Base-by-base conservation (phyloP, 1,284 basidiomycete genomes). In the Volvariella surrecta region DNA sequence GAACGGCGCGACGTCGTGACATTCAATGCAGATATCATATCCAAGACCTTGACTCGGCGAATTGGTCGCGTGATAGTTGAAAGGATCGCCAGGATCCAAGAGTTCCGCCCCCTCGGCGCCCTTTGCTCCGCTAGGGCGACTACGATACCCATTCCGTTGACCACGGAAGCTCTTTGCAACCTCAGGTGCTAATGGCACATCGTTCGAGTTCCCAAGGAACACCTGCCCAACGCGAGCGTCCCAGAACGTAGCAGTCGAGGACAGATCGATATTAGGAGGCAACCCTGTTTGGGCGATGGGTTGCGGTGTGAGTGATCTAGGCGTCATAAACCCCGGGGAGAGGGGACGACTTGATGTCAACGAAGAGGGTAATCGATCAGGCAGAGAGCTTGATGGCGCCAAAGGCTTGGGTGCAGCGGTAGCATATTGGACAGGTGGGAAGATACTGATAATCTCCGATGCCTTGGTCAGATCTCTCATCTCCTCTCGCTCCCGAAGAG, bases 391-490 rank as follows among this genome's bases (percentile, higher is more conserved):
- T 9, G 30, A 31, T 9, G 30, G 15, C 9, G 9, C 30, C 9
- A 9, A 9, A 15, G 9, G 9, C 15, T 9, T 31, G 9, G 9
- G 30, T 9, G 9, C 30, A 31, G 9, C 15, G 30, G 15, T 9
- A 15, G 30, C 30, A n/a, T n/a, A n/a, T 9, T 9, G 15, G 39
- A 28, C 42, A 15, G 46, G 28, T 4, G 59, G 62, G 40, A 62
- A 64, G 2, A 74, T 54, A 15, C 67, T 69, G 44, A 82, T 61
- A 40, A 95, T 91, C 65, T 92, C 87, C 21, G 79, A 82, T 2
- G 90, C 89, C 40, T 79, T 75, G 0, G 93, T 96, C 46, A 95
- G 68, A 54, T 87, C 82, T 19, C 84, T 72, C 87, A 94, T 94
- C 66, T 95, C 92, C 48, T 90, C 85, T 58, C 81, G 79, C 65